Conservation (phyloP, 1,284 basidiomycete species). For the Cutaneotrichosporon daszewskae region DNA sequence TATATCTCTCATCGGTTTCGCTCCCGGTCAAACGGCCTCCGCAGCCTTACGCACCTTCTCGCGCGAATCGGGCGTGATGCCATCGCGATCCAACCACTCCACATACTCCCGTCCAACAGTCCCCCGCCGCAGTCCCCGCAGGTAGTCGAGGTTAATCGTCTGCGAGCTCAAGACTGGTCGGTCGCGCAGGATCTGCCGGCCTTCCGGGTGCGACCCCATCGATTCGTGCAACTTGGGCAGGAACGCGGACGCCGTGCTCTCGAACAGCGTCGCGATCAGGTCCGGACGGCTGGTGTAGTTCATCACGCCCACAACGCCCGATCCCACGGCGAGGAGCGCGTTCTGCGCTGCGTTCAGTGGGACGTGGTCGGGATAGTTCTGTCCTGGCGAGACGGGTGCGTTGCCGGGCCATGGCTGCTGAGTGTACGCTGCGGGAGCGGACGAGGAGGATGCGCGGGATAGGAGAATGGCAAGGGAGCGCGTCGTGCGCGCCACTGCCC, state of each 20-base stretch:
- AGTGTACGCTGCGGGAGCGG: no score
- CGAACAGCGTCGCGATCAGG: slow-evolving; percentile 86
- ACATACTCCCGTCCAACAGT: slow-evolving; percentile 84
- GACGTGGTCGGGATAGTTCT: slow-evolving; percentile 64
- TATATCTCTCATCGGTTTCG: neutral
- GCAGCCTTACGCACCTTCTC: slow-evolving; percentile 64
- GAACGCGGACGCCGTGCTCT: slow-evolving; percentile 77
- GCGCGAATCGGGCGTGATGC: slow-evolving; percentile 91
- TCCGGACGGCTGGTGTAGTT: slow-evolving; percentile 67
- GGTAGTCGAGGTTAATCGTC: slow-evolving; percentile 67
- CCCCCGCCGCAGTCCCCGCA: slow-evolving; percentile 64
- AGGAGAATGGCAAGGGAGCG: no score
- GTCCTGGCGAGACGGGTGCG: neutral
- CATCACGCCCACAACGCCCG: slow-evolving; percentile 73
- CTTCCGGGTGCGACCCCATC: slow-evolving; percentile 75
- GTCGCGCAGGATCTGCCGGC: slow-evolving; percentile 73
- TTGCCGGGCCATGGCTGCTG: neutral
- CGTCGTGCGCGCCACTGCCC: no score
- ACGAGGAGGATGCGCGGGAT: no score
- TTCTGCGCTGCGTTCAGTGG: slow-evolving; percentile 75
- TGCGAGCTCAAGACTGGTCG: slow-evolving; percentile 73
- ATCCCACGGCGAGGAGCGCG: slow-evolving; percentile 77
- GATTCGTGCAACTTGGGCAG: slow-evolving; percentile 70
- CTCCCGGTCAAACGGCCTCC: neutral
- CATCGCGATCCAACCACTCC: slow-evolving; percentile 83